Conservation (phyloP, 2,329 filamentous ascomycete genomes). For the Colletotrichum musae region DNA sequence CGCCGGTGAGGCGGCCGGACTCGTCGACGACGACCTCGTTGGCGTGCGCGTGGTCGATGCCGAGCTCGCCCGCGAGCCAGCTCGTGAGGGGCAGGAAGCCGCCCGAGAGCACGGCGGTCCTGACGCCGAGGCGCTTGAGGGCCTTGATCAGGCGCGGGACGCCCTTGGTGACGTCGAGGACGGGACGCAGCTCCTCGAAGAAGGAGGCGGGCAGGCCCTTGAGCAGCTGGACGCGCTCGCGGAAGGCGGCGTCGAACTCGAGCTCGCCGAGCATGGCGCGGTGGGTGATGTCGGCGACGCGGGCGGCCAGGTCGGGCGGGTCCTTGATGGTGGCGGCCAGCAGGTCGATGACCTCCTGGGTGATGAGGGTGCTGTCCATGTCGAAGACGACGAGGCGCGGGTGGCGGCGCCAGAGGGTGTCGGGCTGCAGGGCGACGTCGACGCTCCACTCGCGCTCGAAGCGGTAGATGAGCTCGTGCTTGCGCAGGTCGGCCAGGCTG, state of each 20-base stretch:
- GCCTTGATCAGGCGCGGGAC: conserved; percentile 81
- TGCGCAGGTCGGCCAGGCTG: conserved; percentile 78
- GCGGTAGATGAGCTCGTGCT: conserved; percentile 84
- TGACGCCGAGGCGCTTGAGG: conserved; percentile 84
- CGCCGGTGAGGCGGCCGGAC: conserved; percentile 75
- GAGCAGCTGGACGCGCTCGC: conserved; percentile 84
- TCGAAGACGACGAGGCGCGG: conserved; percentile 95
- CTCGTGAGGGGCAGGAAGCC: conserved; percentile 91
- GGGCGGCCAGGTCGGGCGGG: conserved; percentile 79
- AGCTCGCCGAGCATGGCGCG: conserved; percentile 97
- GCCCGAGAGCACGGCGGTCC: conserved; percentile 91
- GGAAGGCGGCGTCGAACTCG: conserved; percentile 88
- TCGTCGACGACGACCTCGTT: conserved; percentile 83
- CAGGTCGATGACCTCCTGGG: conserved; percentile 97
- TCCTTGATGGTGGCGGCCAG: conserved; percentile 84
- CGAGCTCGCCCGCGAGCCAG: conserved; percentile 86
- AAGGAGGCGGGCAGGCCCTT: conserved; percentile 84
- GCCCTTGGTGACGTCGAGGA: conserved; percentile 86
- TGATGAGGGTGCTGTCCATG: conserved; percentile 98
- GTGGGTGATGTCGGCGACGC: conserved; percentile 90
- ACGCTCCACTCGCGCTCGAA: conserved; percentile 94
- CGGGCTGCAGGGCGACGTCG: conserved; percentile 83
- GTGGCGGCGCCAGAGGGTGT: conserved; percentile 81
- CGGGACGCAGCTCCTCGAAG: conserved; percentile 81
- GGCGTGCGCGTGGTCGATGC: conserved; percentile 89